Percentiles rank a stretch among this genome's conserved stretches.
Evolutionary conservation across 345 rosid genomes (phyloP).

Genomic region (Citrus cavaleriei): DNA sequence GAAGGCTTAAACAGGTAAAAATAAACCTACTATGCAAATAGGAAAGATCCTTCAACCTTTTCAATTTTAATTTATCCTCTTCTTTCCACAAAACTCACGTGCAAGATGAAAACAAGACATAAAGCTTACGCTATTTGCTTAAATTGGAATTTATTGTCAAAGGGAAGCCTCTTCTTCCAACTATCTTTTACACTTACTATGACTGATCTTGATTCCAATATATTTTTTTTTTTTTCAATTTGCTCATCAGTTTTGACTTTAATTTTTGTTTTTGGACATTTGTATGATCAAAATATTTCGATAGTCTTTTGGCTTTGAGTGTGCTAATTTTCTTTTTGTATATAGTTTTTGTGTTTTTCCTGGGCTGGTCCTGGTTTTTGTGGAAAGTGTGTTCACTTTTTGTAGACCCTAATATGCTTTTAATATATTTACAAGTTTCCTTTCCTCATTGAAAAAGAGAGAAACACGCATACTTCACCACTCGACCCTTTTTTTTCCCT

Average conservation of each 20-base stretch:
- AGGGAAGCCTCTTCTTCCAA: not conserved
- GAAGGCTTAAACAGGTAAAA: conserved; percentile 70
- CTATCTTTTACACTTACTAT: not conserved
- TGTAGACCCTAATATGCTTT: not conserved
- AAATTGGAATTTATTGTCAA: not conserved
- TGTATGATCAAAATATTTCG: not conserved
- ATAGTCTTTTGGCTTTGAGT: not conserved
- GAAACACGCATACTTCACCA: not conserved
- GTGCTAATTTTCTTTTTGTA: not conserved
- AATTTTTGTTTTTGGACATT: not conserved
- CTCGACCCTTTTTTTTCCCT: not conserved
- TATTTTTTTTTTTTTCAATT: not conserved
- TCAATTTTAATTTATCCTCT: not conserved
- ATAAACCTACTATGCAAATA: not conserved
- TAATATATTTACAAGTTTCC: not conserved
- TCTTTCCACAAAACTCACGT: not conserved
- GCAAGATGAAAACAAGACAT: not conserved
- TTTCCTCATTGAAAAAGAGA: not conserved
- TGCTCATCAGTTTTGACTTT: not conserved
- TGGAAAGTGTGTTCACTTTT: not conserved
- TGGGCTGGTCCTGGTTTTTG: not conserved
- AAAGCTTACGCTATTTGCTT: not conserved
- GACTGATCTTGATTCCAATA: not conserved
- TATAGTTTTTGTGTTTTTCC: not conserved
- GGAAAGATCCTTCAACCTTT: not conserved